These are phyloP conservation scores for Stagonosporopsis cucurbitacearum DNA, from an alignment of 2,329 filamentous ascomycete genomes.

Conservation along the genomic window DNA sequence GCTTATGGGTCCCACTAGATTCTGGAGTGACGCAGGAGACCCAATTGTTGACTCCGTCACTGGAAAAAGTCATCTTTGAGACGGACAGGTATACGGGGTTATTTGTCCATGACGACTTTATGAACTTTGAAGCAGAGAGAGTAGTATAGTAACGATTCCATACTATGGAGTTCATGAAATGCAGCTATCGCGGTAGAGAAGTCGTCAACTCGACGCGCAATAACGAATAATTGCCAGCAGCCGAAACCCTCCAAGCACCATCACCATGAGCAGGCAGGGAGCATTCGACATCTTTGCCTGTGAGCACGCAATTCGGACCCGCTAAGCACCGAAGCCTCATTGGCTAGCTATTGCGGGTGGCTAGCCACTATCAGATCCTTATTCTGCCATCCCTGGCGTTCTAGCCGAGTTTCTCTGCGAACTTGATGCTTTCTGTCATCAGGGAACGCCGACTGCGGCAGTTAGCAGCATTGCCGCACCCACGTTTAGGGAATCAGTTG, in stretches of 20 bases:
- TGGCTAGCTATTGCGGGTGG: conserved; percentile 26
- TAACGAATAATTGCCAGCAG: conserved; percentile 2
- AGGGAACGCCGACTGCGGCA: conserved; percentile 21
- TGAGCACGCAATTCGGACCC: conserved; percentile 44
- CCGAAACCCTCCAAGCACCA: conserved; percentile 3
- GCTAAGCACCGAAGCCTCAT: conserved; percentile 18
- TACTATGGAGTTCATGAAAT: neutral
- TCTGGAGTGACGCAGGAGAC: conserved; percentile 16
- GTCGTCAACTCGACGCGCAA: conserved; percentile 6
- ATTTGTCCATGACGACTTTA: neutral
- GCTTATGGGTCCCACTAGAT: conserved; percentile 1
- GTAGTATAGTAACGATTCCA: no score
- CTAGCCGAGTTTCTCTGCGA: conserved; percentile 34
- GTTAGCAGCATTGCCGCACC: conserved; percentile 5
- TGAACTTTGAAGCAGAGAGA: no score
- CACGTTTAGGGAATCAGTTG: conserved; percentile 4
- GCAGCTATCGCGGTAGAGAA: conserved; percentile 6
- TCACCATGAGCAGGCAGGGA: conserved; percentile 8
- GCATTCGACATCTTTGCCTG: conserved; percentile 42
- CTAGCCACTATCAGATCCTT: conserved; percentile 29
- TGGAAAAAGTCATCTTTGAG: neutral
- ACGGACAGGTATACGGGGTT: neutral
- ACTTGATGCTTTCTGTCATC: conserved; percentile 22
- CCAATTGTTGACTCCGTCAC: neutral
- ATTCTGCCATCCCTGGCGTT: conserved; percentile 35